phyloP scores from a whole-genome alignment of 2,329 filamentous ascomycete genomes.

The Pseudocercospora fuligena region DNA sequence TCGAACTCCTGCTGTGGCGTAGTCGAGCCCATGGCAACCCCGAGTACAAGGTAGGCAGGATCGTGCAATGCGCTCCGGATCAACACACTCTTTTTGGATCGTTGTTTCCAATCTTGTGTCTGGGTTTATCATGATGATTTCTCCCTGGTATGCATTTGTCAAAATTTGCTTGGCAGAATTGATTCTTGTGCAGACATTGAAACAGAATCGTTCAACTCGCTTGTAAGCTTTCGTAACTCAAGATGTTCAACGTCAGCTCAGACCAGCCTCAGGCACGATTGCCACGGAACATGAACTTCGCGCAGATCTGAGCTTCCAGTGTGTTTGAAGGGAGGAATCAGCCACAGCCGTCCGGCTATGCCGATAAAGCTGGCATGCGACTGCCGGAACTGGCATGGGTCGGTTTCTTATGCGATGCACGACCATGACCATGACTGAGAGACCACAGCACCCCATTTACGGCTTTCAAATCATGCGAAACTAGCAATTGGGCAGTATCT shows the following conservation, averaged over 20 bases:
- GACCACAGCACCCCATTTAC: neutral
- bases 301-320: neutral
- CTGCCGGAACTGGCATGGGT: neutral
- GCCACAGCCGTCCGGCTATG: neutral
- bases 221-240: neutral
- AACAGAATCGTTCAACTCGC: neutral
- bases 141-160: neutral
- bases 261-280: neutral
- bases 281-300: neutral
- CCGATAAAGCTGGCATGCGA: neutral
- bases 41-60: no score
- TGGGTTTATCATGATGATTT: no score
- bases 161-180: no score
- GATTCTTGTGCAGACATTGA: neutral
- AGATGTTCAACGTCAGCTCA: neutral
- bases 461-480: neutral
- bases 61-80: no score
- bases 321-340: neutral
- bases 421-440: neutral
- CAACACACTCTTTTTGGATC: no score
- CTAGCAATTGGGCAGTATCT: neutral
- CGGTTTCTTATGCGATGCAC: neutral
- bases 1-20: no score
- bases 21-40: no score
- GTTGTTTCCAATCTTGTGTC: no score